Base-by-base conservation (phyloP, 139 green algal species). In the Auxenochlorella pyrenoidosa region DNA sequence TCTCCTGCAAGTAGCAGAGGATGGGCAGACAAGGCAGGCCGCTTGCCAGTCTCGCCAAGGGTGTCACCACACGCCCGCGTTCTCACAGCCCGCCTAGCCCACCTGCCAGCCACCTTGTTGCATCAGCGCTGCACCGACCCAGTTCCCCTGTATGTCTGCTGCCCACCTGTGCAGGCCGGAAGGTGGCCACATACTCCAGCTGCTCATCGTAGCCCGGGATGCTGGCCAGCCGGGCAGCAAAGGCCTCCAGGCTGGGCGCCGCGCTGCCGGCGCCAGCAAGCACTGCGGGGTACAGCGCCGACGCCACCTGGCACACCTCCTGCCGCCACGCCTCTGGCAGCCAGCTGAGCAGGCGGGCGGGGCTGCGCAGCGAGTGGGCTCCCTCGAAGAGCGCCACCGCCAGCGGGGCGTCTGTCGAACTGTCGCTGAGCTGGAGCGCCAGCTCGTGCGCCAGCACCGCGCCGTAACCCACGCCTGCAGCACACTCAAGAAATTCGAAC, bases 371-470 rank as follows among this genome's bases (percentile, higher is more conserved):
- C 13, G 58, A 32, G 58, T 90, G 80, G 0, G 12, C n/a, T 8
- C 79, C 80, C 71, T 93, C 86, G 51, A 92, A 82, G 43, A 96
- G 89, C 85, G 92, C 92, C 58, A 94, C 77, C 19, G 89, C 92
- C 59, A 94, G 79, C 82, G 96, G 93, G 63, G 51, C 71, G 58
- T 89, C 87, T 18, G 54, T 36, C 34, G 54, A 73, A 34, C 21
- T 34, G 12, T 32, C 36, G 60, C 70, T 51, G 21, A 96, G 87
- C 89, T 96, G 92, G 40, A 93, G 68, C 30, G 93, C 94, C 79
- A 97, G 72, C 88, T 97, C 95, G 77, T 95, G 94, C 0, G 94
- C 95, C 60, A 97, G 81, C n/a, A 92, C 87, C 1, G 82, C 89
- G 18, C 87, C 90, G 40, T 93, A 88, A 13, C 95, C 94, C 0